Evolutionary conservation across 2,329 filamentous ascomycete genomes (phyloP), one percentile per base, ranked within the genome.

Genomic region (Nigrograna mackinnonii): DNA sequence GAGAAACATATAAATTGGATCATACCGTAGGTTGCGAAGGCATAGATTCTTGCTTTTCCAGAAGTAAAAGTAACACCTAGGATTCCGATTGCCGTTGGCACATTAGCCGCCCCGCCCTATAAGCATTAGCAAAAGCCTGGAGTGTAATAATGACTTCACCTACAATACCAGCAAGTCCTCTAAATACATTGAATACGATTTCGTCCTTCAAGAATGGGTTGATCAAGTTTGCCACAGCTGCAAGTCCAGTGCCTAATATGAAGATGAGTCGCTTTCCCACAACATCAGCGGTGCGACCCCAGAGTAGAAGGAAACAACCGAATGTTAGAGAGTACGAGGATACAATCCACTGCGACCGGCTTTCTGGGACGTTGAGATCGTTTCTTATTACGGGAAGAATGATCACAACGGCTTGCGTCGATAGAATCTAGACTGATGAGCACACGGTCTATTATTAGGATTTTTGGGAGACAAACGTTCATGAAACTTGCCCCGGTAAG

Each of bases 41-140:
- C 82, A 58, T 85, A 86, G 55, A 84, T 87, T 66, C 85, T 86
- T 4, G 82, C 79, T 49, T 79, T 81, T 0, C 84, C 82, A 0
- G 82, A 82, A 1, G 79, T 77, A 38, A 87, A 86, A 0, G 81
- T 85, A 3, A 80, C 79, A 1, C 83, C 83, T 2, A 87, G 65
- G 30, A 87, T 86, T 1, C 84, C 84, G 57, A 87, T 82, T 0
- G 84, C 84, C 0, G 83, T 85, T 0, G 84, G 84, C 0, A 86
- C 81, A 47, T 84, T 86, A 12, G 83, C 81, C 3, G 84, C 84
- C 24, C 80, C 80, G 2, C 83, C 83, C 68, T 79, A 37, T 37
- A 19, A 22, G 16, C 13, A 37, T 7, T 22, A 12, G 11, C 4
- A 19, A 20, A 22, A 37, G 16, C 11, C 13, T 12, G 22, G 34